These are phyloP conservation scores for Rhizophora apiculata DNA, from an alignment of 345 rosid species.

Conservation along the genomic window DNA sequence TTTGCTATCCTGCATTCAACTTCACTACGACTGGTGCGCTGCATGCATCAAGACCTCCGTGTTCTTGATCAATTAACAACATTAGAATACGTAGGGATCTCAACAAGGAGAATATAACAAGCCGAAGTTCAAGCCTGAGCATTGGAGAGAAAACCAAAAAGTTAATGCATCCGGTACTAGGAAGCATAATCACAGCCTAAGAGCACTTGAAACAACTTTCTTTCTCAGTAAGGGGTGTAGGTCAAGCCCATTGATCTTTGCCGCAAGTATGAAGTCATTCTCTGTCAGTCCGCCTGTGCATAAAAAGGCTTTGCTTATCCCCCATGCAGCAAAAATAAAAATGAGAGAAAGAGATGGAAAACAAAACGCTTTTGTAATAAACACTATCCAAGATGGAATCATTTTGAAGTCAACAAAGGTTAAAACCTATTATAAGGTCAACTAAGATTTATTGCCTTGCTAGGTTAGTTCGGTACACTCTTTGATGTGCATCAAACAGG, in stretches of 20 bases:
- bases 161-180: not conserved
- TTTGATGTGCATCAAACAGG: too few species aligned
- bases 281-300: conserved; percentile 52
- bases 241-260: conserved; percentile 65
- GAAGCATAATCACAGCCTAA: not conserved
- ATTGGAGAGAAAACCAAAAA: not conserved
- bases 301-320: not conserved
- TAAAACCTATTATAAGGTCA: too few species aligned
- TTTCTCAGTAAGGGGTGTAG: conserved; percentile 59
- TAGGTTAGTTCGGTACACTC: too few species aligned
- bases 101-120: not conserved
- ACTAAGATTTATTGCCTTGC: too few species aligned
- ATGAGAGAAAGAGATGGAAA: not conserved
- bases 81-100: not conserved
- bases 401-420: too few species aligned
- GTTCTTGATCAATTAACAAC: not conserved
- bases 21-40: too few species aligned
- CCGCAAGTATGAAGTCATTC: conserved; percentile 93
- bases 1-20: too few species aligned
- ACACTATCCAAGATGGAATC: too few species aligned
- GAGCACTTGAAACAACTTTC: conserved; percentile 2
- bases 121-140: not conserved
- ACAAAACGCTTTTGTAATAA: too few species aligned
- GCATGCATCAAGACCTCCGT: not conserved
- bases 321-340: not conserved